A percentile compares a stretch with the other conserved stretches of the same genome.
Conservation (phyloP, 2,329 filamentous ascomycete species). For the Fusarium cyanostomum region DNA sequence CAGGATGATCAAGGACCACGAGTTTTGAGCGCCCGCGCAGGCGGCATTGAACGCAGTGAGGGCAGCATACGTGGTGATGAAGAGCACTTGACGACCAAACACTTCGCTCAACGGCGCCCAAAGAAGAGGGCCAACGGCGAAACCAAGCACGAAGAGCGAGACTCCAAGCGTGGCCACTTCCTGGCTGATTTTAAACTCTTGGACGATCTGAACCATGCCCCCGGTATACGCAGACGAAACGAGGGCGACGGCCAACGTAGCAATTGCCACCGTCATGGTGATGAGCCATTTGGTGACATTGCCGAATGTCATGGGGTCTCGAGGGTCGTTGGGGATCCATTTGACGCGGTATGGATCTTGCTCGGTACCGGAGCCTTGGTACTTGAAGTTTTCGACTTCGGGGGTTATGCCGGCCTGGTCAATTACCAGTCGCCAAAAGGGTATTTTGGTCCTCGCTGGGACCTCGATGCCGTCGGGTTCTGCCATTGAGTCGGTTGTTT, state of each 20-base stretch:
- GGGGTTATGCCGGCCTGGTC: slow-evolving; percentile 33
- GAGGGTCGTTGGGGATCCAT: slow-evolving; percentile 35
- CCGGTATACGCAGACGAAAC: slow-evolving; percentile 33
- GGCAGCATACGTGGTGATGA: slow-evolving; percentile 64
- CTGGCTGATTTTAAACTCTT: slow-evolving; percentile 30
- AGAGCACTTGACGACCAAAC: slow-evolving; percentile 71
- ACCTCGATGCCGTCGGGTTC: slow-evolving; percentile 26
- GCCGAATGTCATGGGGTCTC: slow-evolving; percentile 31
- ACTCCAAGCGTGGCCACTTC: slow-evolving; percentile 34
- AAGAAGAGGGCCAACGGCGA: slow-evolving; percentile 74
- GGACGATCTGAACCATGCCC: slow-evolving; percentile 27
- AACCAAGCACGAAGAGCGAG: slow-evolving; percentile 33
- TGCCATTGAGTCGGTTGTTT: slow-evolving; percentile 17
- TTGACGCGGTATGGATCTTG: slow-evolving; percentile 31
- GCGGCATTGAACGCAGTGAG: slow-evolving; percentile 81
- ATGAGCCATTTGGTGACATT: slow-evolving; percentile 33
- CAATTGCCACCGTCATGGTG: slow-evolving; percentile 29
- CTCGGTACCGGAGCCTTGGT: slow-evolving; percentile 31
- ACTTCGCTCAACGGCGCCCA: slow-evolving; percentile 81
- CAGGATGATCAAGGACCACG: slow-evolving; percentile 75
- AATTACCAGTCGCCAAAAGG: slow-evolving; percentile 32
- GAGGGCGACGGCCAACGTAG: slow-evolving; percentile 30
- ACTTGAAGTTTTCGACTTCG: slow-evolving; percentile 30
- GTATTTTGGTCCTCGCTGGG: slow-evolving; percentile 27
- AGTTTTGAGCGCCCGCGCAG: slow-evolving; percentile 76